Conservation (phyloP, 768 basidiomycete genomes). For the Lentinula edodes region DNA sequence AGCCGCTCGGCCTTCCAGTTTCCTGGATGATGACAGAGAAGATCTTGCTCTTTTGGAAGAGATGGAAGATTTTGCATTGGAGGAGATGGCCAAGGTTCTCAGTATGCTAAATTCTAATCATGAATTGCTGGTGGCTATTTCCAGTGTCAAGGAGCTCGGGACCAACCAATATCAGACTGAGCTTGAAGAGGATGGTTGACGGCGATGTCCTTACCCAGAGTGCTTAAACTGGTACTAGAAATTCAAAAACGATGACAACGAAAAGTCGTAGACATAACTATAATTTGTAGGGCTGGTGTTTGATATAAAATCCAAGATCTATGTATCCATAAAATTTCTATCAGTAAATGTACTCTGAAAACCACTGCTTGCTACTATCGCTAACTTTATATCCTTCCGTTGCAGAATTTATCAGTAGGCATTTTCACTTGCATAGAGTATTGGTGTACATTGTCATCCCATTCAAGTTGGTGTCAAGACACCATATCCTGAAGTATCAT, state of each 20-base stretch:
- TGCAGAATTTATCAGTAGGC: too few species aligned
- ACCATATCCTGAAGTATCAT: too few species aligned
- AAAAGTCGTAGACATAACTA: neutral
- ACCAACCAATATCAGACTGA: slow-evolving; percentile 43
- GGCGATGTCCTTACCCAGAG: neutral
- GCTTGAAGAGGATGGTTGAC: slow-evolving; percentile 16
- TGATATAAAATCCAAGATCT: too few species aligned
- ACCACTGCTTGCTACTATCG: too few species aligned
- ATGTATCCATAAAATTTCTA: too few species aligned
- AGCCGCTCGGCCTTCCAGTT: slow-evolving; percentile 26
- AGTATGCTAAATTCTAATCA: slow-evolving; percentile 46
- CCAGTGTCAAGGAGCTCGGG: slow-evolving; percentile 68
- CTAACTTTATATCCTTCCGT: too few species aligned
- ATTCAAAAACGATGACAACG: neutral
- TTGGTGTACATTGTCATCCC: too few species aligned
- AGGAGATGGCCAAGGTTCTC: slow-evolving; percentile 72
- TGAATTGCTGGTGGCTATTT: slow-evolving; percentile 62
- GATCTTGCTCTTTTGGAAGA: slow-evolving; percentile 72
- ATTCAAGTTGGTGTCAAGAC: too few species aligned
- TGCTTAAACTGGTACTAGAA: too few species aligned
- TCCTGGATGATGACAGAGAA: slow-evolving; percentile 47
- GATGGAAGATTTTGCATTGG: slow-evolving; percentile 77
- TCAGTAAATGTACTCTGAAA: too few species aligned
- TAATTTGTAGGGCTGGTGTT: too few species aligned
- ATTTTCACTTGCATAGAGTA: too few species aligned